These are phyloP conservation scores for Exophiala spinifera DNA, from an alignment of 2,329 filamentous ascomycete genomes.

Conservation along the genomic window DNA sequence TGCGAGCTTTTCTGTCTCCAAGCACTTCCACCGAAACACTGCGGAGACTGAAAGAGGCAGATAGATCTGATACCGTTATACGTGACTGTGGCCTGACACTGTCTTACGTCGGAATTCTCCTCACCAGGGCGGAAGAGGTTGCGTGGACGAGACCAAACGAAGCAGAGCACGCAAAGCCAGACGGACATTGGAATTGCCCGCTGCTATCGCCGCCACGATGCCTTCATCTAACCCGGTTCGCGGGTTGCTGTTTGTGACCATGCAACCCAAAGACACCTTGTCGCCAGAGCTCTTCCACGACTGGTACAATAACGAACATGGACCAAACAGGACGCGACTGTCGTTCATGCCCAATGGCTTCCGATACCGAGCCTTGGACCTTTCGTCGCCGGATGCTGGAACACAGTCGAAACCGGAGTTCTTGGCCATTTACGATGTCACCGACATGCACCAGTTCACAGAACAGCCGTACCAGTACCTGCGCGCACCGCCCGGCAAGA, in stretches of 20 bases:
- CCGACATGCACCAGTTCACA: slow-evolving; percentile 67
- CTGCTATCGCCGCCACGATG: slow-evolving; percentile 2
- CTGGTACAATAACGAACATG: slow-evolving; percentile 94
- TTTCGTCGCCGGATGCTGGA: slow-evolving; percentile 24
- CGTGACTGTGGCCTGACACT: no score
- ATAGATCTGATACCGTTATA: no score
- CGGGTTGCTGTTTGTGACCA: slow-evolving; percentile 80
- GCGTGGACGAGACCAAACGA: no score
- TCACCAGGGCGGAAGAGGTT: no score
- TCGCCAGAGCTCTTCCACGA: slow-evolving; percentile 65
- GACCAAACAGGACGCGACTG: slow-evolving; percentile 72
- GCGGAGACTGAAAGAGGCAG: no score
- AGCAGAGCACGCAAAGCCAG: no score
- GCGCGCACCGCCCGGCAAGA: slow-evolving; percentile 49
- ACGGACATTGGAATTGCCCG: no score
- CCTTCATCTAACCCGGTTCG: slow-evolving; percentile 37
- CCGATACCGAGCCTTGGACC: slow-evolving; percentile 69
- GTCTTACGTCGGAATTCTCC: no score
- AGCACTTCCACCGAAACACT: no score
- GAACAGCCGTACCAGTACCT: slow-evolving; percentile 64
- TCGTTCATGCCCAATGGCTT: slow-evolving; percentile 74
- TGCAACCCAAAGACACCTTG: slow-evolving; percentile 59
- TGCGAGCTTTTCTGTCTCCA: no score
- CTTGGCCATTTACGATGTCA: slow-evolving; percentile 34
- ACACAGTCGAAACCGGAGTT: slow-evolving; percentile 41